Base-by-base conservation (phyloP, 768 basidiomycete genomes). In the Auricularia sp. region DNA sequence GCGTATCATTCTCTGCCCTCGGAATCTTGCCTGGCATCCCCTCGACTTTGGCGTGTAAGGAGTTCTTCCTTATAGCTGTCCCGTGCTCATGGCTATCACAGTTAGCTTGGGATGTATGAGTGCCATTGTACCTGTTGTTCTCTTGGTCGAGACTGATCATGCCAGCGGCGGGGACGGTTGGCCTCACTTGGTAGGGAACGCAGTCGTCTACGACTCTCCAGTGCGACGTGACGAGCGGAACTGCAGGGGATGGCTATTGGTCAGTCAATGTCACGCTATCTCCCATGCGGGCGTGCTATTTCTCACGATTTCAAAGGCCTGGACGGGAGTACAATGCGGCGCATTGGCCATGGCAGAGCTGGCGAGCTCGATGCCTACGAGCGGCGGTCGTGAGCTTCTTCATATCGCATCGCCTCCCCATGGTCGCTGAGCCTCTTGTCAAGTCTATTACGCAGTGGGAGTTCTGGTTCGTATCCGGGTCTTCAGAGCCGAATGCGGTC, bases 1-100 rank as follows among this genome's bases (percentile, higher is more conserved):
- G 51, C 12, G 65, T 66, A 7, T 62, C 65, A 1, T 63, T 66
- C 47, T 66, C 65, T 35, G 65, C 62, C 3, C 65, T 66, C 35
- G 65, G 65, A 21, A 44, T 66, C n/a, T 51, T 66, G 3, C 65
- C 65, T 10, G 51, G 54, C 16, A 62, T 66, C 23, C 51, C 65
- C 3, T 36, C 62, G 34, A 66, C 65, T 12, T 58, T 66, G 8
- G 16, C 36, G 35, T 63, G 62, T 66, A 61, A 51, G 33, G n/a
- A 39, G 1, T 42, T 51, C 10, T 8, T 21, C 18, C 8, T 18
- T 6, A 18, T 6, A 18, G 47, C 5, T 10, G 8, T 12, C 6
- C 47, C 5, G 6, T 10, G 47, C 47, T 51, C 18, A 51, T 21
- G 1, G 16, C 3, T 10, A 12, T 23, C 14, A 6, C 21, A 51